Conservation (phyloP, 192 early-diverging fungal species). For the Coemansia sp. region DNA sequence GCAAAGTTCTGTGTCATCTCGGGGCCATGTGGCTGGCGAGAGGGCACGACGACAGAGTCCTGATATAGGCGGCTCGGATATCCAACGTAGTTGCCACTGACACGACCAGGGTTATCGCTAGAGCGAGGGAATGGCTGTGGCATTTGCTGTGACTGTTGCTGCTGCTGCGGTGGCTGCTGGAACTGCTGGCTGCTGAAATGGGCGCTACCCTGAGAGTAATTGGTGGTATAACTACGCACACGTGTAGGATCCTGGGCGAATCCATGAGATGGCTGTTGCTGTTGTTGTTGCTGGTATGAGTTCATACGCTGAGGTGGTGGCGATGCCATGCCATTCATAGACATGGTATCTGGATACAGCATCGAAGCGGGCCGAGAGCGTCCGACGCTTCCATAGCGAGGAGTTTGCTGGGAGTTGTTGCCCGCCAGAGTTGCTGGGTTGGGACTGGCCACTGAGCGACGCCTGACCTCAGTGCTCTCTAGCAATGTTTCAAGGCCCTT, state of each 20-base stretch:
- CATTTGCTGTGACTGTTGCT: conserved; percentile 43
- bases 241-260: conserved; percentile 43
- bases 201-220: conserved; percentile 46
- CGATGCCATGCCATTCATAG: conserved; percentile 43
- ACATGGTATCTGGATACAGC: conserved; percentile 54
- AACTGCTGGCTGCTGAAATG: conserved; percentile 30
- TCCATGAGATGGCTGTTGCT: conserved; percentile 20
- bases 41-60: conserved; percentile 67
- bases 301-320: conserved; percentile 44
- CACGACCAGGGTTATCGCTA: conserved; percentile 41
- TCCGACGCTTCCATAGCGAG: conserved; percentile 39
- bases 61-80: conserved; percentile 61
- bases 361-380: conserved; percentile 53
- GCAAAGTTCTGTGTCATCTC: conserved; percentile 75
- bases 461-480: conserved; percentile 52
- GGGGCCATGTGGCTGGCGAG: conserved; percentile 76
- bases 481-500: conserved; percentile 56
- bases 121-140: conserved; percentile 41
- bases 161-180: conserved; percentile 40
- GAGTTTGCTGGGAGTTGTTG: conserved; percentile 10
- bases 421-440: conserved; percentile 15
- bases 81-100: conserved; percentile 60
- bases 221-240: conserved; percentile 45
- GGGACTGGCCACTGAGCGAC: conserved; percentile 48
- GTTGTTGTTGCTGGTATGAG: conserved; percentile 42